Evolutionary conservation across 2,329 filamentous ascomycete genomes (phyloP).

Genomic region (Hypoxylon sp.): DNA sequence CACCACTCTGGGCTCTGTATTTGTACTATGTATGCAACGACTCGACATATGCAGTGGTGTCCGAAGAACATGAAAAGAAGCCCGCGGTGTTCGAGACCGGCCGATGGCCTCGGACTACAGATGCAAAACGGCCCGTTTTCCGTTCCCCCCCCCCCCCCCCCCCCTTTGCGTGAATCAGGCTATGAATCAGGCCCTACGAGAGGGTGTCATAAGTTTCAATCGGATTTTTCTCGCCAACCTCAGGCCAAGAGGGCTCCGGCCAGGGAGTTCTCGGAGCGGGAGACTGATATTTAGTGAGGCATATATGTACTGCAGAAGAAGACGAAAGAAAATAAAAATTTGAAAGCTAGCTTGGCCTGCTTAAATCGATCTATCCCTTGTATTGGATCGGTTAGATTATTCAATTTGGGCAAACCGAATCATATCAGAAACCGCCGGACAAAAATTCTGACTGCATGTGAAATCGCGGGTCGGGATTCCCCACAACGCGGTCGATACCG

Average conservation of each 20-base stretch:
- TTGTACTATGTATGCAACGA: neutral
- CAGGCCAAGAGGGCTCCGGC: neutral
- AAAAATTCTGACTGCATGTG: slow-evolving; percentile 5
- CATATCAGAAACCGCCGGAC: neutral
- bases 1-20: neutral
- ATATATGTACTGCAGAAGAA: too few species aligned
- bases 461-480: slow-evolving; percentile 18
- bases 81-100: slow-evolving; percentile 25
- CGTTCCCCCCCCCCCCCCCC: neutral
- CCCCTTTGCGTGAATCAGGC: neutral
- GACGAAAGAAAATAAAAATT: neutral
- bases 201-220: neutral
- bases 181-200: neutral
- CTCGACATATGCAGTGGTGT: slow-evolving; percentile 19
- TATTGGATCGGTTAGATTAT: slow-evolving; percentile 5
- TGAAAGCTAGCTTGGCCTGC: too few species aligned
- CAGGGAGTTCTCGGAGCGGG: neutral
- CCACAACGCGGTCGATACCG: slow-evolving; percentile 1
- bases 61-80: slow-evolving; percentile 2
- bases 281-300: slow-evolving; percentile 5
- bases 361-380: neutral
- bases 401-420: slow-evolving; percentile 11
- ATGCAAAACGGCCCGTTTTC: slow-evolving; percentile 26
- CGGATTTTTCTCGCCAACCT: neutral
- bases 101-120: slow-evolving; percentile 10